Percentiles rank a stretch among this genome's conserved stretches.
These are phyloP conservation scores for Kingdonia uniflora DNA, from an alignment of 164 flowering plant species.

Conservation along the genomic window DNA sequence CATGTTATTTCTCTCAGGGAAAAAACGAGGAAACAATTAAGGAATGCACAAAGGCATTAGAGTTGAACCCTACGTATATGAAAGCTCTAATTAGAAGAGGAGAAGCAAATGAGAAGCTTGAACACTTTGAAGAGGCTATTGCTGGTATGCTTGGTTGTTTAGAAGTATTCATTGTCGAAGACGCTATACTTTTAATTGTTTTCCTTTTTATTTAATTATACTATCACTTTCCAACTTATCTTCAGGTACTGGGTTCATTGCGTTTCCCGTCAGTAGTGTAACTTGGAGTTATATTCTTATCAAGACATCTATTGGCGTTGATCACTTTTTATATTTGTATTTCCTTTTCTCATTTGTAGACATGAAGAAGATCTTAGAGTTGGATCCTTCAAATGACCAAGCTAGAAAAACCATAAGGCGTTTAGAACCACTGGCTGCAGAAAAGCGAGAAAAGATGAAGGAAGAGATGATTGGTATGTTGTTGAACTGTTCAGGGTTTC, in stretches of 20 bases:
- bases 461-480: constrained; percentile 87
- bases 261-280: neutral
- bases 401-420: constrained; percentile 52
- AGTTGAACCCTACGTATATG: constrained; percentile 66
- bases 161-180: neutral
- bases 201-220: neutral
- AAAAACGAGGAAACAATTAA: constrained; percentile 69
- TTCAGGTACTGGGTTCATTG: neutral
- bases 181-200: neutral
- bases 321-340: neutral
- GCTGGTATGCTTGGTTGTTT: constrained; percentile 34
- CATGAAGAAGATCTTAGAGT: constrained; percentile 60
- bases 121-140: constrained; percentile 85
- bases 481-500: no score
- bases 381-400: constrained; percentile 71
- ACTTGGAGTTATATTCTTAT: no score
- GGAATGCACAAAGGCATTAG: constrained; percentile 83
- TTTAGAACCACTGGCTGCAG: constrained; percentile 73
- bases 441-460: constrained; percentile 92
- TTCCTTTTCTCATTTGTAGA: constrained; percentile 29
- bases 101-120: constrained; percentile 86
- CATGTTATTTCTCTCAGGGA: constrained; percentile 33
- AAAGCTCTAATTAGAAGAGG: constrained; percentile 78
- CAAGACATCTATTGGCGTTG: no score
- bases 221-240: neutral